Conservation (phyloP, 345 rosid genomes). For the Populus davidiana region DNA sequence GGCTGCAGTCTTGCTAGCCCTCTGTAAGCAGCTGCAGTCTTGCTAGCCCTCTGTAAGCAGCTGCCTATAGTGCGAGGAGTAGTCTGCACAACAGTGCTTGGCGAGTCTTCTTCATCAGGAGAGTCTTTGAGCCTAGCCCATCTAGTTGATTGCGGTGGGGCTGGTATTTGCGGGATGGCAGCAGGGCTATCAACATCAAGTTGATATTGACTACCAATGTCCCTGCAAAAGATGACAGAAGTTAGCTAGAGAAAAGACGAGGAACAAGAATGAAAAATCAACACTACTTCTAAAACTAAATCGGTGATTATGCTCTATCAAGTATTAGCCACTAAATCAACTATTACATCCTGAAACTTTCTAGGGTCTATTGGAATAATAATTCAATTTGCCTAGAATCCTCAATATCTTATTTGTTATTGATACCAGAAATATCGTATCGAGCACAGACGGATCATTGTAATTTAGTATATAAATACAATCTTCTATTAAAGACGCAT, state of each 20-base stretch:
- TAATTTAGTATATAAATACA: no score
- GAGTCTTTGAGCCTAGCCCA: slow-evolving; percentile 42
- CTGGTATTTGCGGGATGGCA: slow-evolving; percentile 70
- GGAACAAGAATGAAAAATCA: background rate
- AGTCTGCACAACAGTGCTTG: slow-evolving; percentile 29
- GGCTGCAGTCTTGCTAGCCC: slow-evolving; percentile 97
- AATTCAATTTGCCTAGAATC: background rate
- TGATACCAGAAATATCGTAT: background rate
- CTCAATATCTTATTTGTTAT: background rate
- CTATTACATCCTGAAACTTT: slow-evolving; percentile 26
- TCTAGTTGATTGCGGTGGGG: slow-evolving; percentile 45
- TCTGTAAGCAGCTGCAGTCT: slow-evolving; percentile 64
- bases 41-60: no score
- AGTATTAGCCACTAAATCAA: no score
- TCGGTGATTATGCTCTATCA: background rate
- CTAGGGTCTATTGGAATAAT: slow-evolving; percentile 10
- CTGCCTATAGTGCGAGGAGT: slow-evolving; percentile 14
- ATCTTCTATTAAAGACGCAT: no score
- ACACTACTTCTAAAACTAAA: background rate
- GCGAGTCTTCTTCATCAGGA: slow-evolving; percentile 63
- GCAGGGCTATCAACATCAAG: slow-evolving; percentile 34
- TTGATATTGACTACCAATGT: slow-evolving; percentile 53
- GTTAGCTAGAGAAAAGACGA: no score
- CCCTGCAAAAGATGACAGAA: no score
- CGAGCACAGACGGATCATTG: background rate